Conservation (phyloP, 2,329 filamentous ascomycete genomes). For the Colletotrichum aenigma region DNA sequence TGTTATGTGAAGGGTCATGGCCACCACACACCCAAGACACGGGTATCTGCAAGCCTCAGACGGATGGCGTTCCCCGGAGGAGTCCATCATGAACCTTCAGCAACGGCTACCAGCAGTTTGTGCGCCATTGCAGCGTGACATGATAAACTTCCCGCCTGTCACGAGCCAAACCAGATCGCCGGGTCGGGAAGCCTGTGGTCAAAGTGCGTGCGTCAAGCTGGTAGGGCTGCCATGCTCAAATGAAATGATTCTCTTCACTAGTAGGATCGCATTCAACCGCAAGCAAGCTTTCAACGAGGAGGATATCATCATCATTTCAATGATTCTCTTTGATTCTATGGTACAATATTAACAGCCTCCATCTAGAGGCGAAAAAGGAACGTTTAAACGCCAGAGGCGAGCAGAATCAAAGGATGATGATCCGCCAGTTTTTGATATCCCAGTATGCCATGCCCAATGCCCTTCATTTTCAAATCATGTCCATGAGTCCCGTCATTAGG, state of each 20-base stretch:
- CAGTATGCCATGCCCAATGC: not conserved
- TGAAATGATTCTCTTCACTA: not conserved
- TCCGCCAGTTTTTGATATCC: not conserved
- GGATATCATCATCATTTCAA: not conserved
- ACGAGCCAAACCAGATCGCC: not conserved
- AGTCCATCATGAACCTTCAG: not conserved
- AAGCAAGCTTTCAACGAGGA: not conserved
- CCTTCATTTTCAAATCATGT: not conserved
- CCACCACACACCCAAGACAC: no score
- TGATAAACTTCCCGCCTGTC: not conserved
- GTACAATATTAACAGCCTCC: not conserved
- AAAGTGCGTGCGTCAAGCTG: not conserved
- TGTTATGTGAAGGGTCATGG: not conserved
- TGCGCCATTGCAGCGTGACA: not conserved
- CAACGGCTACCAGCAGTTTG: not conserved
- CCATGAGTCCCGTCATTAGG: not conserved
- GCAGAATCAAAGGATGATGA: not conserved
- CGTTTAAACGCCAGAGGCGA: not conserved
- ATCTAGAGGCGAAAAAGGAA: not conserved
- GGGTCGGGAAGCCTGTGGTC: not conserved
- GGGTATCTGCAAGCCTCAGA: not conserved
- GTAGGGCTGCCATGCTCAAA: fast-evolving
- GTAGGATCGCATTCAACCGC: fast-evolving
- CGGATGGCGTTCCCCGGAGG: not conserved
- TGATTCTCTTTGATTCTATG: not conserved